Base-by-base conservation (phyloP, 805 yeast genomes). In the Yarrowia sp. region DNA sequence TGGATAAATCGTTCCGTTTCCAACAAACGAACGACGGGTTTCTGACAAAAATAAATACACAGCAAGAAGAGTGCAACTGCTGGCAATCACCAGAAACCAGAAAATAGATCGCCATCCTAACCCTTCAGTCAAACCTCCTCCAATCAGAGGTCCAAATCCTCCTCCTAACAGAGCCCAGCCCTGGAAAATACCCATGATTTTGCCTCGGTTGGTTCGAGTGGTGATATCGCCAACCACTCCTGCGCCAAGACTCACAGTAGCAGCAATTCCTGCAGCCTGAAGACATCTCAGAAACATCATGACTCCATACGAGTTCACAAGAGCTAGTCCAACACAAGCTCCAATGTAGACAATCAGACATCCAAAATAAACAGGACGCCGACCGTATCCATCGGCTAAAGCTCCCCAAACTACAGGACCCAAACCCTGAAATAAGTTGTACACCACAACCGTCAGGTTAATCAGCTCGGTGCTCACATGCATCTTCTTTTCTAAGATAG, bases 141-240 rank as follows among this genome's bases (percentile, higher is more conserved):
- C 88, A 26, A 91, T 79, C n/a, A 92, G 78, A 0, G 96, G 91
- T 11, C 96, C 94, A 71, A 91, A 81, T 2, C 91, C 92, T 73
- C 88, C 89, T 1, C 97, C 97, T 8, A 89, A 72, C 41, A 89
- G 81, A 16, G 88, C 86, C 52, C 87, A 79, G 0, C 96, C 94
- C 16, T 85, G 75, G 0, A 86, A 85, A 16, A 87, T 73, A 0
- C 96, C 95, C 52, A 88, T 86, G 72, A 84, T 84, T 1, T 87
- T 84, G 15, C 97, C 97, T 87, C 97, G 82, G 69, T 87, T 86
- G 7, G 81, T 82, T 26, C 88, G 80, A 0, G 87, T 83, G 1
- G 92, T 86, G 35, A 88, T 78, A 78, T 92, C 97, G 5, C 93
- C 93, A 68, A 89, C 84, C 0, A 88, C 82, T 0, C 95, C 95